Base-by-base conservation (phyloP, 305 asterid genomes). In the Fraxinus floribunda region DNA sequence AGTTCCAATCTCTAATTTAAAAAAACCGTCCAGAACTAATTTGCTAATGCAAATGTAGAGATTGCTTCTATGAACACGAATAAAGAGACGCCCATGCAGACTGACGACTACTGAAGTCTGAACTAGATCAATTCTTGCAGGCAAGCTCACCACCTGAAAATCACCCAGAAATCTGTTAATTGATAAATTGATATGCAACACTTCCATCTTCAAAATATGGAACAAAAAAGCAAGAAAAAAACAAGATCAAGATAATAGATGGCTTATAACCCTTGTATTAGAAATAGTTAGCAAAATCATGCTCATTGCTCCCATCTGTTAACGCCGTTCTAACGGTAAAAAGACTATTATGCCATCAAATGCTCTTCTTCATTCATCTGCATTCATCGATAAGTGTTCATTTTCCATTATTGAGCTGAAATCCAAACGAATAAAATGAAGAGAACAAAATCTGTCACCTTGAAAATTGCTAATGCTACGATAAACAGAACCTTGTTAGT, bases 101-200 rank as follows among this genome's bases (percentile, higher is more conserved):
- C 98, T 95, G 22, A 94, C 99, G 77, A 94, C 97, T 5, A 98
- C 99, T 49, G 99, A 94, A 34, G 99, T 95, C 84, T 90, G 94
- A 68, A 93, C 93, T 3, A 98, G 97, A 83, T 95, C 94, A 55
- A 95, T 95, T 89, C 97, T 95, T 34, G 90, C 92, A 9, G 98
- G 99, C 85, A 95, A 85, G 91, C 89, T 95, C 22, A 95, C 89
- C 74, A 94, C 97, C 99, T 95, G 93, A 85, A 83, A 85, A 85
- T 22, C 83, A 83, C 36, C 80, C 20, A 36, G 1, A 11, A 75
- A 2, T 68, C 5, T 70, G 52, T 80, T 29, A 81, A 10, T 44
- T 71, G n/a, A n/a, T n/a, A n/a, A n/a, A n/a, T n/a, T n/a, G n/a
- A n/a, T n/a, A n/a, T n/a, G n/a, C n/a, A n/a, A n/a, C n/a, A n/a